Evolutionary conservation across 2,329 filamentous ascomycete genomes (phyloP).

Genomic region (Aspergillus brunneoviolaceus): DNA sequence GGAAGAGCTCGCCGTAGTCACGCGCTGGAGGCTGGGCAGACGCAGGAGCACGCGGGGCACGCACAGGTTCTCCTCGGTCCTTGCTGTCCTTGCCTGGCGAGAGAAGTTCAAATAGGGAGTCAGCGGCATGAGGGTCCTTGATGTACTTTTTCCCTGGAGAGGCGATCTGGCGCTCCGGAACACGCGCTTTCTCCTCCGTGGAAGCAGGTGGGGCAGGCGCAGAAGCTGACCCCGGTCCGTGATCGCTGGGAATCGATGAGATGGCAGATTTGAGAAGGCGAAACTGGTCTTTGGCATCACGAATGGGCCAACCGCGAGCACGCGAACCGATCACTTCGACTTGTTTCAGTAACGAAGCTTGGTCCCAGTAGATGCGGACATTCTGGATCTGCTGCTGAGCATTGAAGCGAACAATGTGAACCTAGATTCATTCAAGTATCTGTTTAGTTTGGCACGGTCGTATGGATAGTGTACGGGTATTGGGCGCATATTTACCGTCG

Average conservation of each 20-base stretch:
- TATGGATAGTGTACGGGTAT: not conserved
- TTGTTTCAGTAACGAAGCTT: slow-evolving; percentile 87
- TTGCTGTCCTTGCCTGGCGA: slow-evolving; percentile 58
- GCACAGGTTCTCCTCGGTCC: slow-evolving; percentile 46
- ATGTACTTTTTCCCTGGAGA: slow-evolving; percentile 44
- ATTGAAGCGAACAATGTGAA: slow-evolving; percentile 87
- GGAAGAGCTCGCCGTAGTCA: slow-evolving; percentile 69
- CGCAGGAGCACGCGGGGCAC: slow-evolving; percentile 61
- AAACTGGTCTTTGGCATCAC: slow-evolving; percentile 79
- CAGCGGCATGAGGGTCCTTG: slow-evolving; percentile 45
- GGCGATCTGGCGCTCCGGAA: slow-evolving; percentile 13
- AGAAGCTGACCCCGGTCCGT: slow-evolving; percentile 12
- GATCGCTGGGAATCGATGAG: slow-evolving; percentile 22
- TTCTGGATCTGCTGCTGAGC: slow-evolving; percentile 73
- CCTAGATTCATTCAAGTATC: slow-evolving; percentile 49
- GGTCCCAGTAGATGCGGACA: slow-evolving; percentile 92
- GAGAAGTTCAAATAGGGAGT: slow-evolving; percentile 69
- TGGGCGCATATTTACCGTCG: slow-evolving; percentile 72
- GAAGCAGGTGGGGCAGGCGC: slow-evolving; percentile 3
- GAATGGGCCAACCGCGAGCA: slow-evolving; percentile 92
- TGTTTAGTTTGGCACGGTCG: slow-evolving; percentile 11
- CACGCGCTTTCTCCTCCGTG: slow-evolving; percentile 6
- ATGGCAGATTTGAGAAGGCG: slow-evolving; percentile 65
- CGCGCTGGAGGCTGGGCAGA: slow-evolving; percentile 70
- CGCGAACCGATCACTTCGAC: slow-evolving; percentile 89